A percentile compares a stretch with the other conserved stretches of the same genome.
Conservation (phyloP, 768 basidiomycete species). For the Rhodotorula graminis region DNA sequence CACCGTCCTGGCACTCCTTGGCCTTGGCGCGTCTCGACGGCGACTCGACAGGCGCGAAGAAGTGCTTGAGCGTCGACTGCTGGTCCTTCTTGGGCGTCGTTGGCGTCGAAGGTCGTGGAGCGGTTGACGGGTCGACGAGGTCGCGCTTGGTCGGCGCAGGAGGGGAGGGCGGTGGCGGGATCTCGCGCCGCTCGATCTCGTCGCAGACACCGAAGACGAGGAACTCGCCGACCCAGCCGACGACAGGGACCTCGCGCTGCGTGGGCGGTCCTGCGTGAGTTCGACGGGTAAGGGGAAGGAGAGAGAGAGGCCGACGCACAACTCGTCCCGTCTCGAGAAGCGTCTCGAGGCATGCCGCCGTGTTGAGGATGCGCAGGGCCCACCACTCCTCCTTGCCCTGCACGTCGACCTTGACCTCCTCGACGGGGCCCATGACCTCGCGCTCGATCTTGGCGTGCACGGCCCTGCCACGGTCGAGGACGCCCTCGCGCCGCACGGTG, state of each 20-base stretch:
- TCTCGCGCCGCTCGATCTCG: conserved; percentile 40
- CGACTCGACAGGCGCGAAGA: conserved; percentile 22
- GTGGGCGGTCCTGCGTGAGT: too few species aligned
- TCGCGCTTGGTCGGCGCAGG: neutral
- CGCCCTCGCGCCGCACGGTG: conserved; percentile 53
- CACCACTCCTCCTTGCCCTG: conserved; percentile 65
- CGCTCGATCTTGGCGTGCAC: conserved; percentile 73
- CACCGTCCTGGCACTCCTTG: neutral
- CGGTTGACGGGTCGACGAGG: neutral
- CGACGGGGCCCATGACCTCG: conserved; percentile 57
- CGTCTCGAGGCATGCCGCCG: conserved; percentile 62
- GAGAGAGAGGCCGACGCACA: conserved; percentile 44
- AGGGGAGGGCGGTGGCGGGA: conserved; percentile 41
- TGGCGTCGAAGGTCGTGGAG: neutral
- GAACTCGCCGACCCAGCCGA: conserved; percentile 64
- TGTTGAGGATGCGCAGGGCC: conserved; percentile 70
- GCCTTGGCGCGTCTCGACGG: conserved; percentile 8
- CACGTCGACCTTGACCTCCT: conserved; percentile 56
- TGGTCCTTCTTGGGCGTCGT: conserved; percentile 35
- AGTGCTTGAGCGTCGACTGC: conserved; percentile 48
- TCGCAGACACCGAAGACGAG: conserved; percentile 70
- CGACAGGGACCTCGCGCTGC: conserved; percentile 75
- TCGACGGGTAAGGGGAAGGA: neutral
- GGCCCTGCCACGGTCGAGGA: conserved; percentile 60
- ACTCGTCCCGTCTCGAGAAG: conserved; percentile 45